Conservation (phyloP, 2,329 filamentous ascomycete genomes). For the Penicillium sp. region DNA sequence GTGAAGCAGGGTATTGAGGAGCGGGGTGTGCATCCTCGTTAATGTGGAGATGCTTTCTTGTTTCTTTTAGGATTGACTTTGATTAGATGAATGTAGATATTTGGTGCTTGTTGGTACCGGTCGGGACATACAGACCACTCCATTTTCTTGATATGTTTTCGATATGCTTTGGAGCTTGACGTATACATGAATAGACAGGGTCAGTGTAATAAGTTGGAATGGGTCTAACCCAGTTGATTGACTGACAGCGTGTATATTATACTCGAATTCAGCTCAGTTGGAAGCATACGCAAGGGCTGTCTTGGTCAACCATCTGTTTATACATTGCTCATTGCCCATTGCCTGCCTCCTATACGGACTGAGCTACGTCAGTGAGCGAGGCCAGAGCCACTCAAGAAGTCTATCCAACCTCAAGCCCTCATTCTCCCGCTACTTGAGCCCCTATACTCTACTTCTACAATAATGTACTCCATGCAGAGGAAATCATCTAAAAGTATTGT, state of each 20-base stretch:
- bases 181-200: slow-evolving; percentile 1
- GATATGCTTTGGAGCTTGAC: not conserved
- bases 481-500: slow-evolving; percentile 9
- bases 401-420: not conserved
- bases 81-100: not conserved
- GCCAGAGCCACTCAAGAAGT: too few species aligned
- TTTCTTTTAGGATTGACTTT: too few species aligned
- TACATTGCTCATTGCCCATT: too few species aligned
- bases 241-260: not conserved
- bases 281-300: too few species aligned
- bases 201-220: not conserved
- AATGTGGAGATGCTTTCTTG: not conserved
- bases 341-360: too few species aligned
- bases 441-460: not conserved
- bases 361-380: too few species aligned
- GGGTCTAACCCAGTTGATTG: not conserved
- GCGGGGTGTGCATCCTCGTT: slow-evolving; percentile 43
- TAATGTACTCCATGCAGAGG: not conserved
- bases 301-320: too few species aligned
- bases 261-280: not conserved
- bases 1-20: slow-evolving; percentile 54
- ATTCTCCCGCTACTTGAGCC: too few species aligned
- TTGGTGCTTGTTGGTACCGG: not conserved
- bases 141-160: not conserved
- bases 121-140: slow-evolving; percentile 2